phyloP scores from a whole-genome alignment of 2,329 filamentous ascomycete genomes.

The Fusarium algeriense region DNA sequence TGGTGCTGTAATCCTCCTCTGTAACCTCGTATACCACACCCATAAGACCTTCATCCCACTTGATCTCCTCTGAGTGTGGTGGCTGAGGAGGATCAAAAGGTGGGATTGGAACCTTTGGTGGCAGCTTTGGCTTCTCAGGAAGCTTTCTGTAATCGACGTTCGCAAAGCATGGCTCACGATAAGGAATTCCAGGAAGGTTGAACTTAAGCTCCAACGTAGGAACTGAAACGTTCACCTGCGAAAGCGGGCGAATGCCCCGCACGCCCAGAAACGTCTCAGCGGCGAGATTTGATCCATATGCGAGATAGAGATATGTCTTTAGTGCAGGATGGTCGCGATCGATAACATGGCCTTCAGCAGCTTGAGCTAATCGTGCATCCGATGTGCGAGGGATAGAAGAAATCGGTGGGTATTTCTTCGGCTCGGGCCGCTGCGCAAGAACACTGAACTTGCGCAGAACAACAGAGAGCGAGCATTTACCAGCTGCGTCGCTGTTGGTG shows the following conservation, averaged over 20 bases:
- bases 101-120: slow-evolving; percentile 48
- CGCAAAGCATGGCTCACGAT: slow-evolving; percentile 91
- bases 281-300: slow-evolving; percentile 92
- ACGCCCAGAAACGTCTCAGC: slow-evolving; percentile 82
- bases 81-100: slow-evolving; percentile 43
- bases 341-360: slow-evolving; percentile 44
- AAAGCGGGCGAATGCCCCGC: slow-evolving; percentile 84
- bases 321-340: slow-evolving; percentile 39
- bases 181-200: slow-evolving; percentile 86
- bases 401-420: slow-evolving; percentile 46
- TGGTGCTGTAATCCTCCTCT: slow-evolving; percentile 81
- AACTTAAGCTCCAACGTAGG: slow-evolving; percentile 85
- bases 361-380: slow-evolving; percentile 46
- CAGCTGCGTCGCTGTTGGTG: slow-evolving; percentile 9
- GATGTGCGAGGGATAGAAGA: slow-evolving; percentile 52
- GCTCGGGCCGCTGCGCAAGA: slow-evolving; percentile 33
- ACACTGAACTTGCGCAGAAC: slow-evolving; percentile 46
- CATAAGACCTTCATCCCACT: slow-evolving; percentile 85
- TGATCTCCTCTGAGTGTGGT: slow-evolving; percentile 34
- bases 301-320: slow-evolving; percentile 79
- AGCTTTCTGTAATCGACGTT: slow-evolving; percentile 76
- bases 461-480: slow-evolving; percentile 23
- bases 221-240: slow-evolving; percentile 83
- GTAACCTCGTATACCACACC: slow-evolving; percentile 98
- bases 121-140: slow-evolving; percentile 55